Base-by-base conservation (phyloP, 768 basidiomycete genomes). In the Ramaria rubella region DNA sequence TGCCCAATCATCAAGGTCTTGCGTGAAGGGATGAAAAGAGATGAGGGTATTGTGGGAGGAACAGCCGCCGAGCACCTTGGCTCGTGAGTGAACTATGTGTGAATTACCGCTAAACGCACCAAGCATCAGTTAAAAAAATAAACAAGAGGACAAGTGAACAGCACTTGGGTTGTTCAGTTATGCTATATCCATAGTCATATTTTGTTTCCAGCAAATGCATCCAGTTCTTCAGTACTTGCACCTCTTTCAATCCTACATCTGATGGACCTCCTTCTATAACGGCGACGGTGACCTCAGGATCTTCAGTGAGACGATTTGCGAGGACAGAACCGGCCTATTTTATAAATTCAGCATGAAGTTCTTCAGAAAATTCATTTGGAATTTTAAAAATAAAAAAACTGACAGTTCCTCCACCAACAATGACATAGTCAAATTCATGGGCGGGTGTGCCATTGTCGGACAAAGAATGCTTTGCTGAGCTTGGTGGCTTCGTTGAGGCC, bases 241-340 rank as follows among this genome's bases (percentile, higher is more conserved):
- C 46, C 11, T 48, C 26, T 48, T 48, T 29, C 46, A 48, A 24
- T 27, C 46, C 46, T 27, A 48, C 24, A n/a, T 48, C 46, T 5
- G 46, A 48, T 8, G 46, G 52, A 4, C 63, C 63, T 29, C 62
- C 63, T 38, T 64, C 63, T 24, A 64, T 52, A 4, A 64, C 27
- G 9, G 62, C 48, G 0, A 64, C 62, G 8, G 31, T 51, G 34
- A 34, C 29, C 5, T 24, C 19, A 14, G 55, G 44, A 44, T 63
- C 45, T 34, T 57, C 62, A 23, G 53, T 59, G 8, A 64, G 43
- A 5, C 60, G 38, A 33, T 57, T 59, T 5, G 62, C 63, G 21
- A 64, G 46, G 4, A 64, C 58, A 38, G 40, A 43, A 4, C 63
- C 63, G 26, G 52, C 63, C 46, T 48, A 24, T 30, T 27, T 48